Conservation (phyloP, 2,329 filamentous ascomycete genomes). For the Diaporthe aspalathi region DNA sequence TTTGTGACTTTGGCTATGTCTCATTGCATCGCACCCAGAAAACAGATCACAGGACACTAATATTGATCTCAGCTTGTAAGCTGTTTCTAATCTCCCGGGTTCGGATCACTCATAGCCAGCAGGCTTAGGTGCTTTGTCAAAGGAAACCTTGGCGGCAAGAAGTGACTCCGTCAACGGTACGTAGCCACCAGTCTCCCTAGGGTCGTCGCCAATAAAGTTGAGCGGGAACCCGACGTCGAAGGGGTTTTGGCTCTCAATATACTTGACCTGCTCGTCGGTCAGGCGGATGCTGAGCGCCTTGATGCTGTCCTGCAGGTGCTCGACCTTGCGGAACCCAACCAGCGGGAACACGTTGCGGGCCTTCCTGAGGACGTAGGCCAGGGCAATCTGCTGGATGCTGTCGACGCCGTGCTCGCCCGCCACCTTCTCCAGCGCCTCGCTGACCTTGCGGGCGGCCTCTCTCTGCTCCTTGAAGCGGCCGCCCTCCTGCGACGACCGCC, state of each 20-base stretch:
- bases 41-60: too few relatives aligned
- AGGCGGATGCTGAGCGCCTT: conserved; percentile 72
- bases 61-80: too few relatives aligned
- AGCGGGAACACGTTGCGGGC: conserved; percentile 79
- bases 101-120: conserved; percentile 1
- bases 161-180: background rate
- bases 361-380: conserved; percentile 81
- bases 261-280: conserved; percentile 69
- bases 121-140: background rate
- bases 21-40: too few relatives aligned
- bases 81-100: too few relatives aligned
- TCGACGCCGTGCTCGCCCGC: conserved; percentile 57
- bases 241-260: conserved; percentile 70
- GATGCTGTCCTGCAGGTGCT: conserved; percentile 77
- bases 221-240: conserved; percentile 77
- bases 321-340: conserved; percentile 75
- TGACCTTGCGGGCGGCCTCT: conserved; percentile 64
- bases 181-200: conserved; percentile 28
- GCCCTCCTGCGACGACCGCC: conserved; percentile 44
- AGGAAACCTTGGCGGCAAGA: background rate
- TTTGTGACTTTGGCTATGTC: too few relatives aligned
- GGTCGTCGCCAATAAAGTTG: conserved; percentile 64
- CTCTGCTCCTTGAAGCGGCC: conserved; percentile 55
- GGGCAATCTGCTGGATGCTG: conserved; percentile 63
- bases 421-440: conserved; percentile 61